Percentiles rank a stretch among this genome's conserved stretches.
Evolutionary conservation across 1,284 basidiomycete genomes (phyloP).

Genomic region (Ceratobasidium sp.): DNA sequence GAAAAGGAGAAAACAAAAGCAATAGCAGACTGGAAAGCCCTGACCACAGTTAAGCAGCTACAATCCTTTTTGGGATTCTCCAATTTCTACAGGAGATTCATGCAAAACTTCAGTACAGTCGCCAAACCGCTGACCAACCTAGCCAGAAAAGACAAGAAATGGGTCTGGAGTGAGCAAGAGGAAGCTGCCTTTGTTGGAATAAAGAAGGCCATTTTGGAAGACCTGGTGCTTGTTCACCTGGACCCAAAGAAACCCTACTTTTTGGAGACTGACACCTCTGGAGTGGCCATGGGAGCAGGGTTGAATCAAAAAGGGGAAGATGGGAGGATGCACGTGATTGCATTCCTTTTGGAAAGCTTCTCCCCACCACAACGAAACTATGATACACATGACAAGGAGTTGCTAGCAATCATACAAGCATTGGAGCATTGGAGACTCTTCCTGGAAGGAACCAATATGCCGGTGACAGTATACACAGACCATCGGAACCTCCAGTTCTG

Average conservation of each 20-base stretch:
- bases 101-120: conserved; percentile 53
- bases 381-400: too few species aligned
- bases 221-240: neutral
- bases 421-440: conserved; percentile 51
- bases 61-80: conserved; percentile 56
- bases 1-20: conserved; percentile 59
- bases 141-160: conserved; percentile 49
- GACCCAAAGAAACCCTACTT: too few species aligned
- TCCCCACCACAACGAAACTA: too few species aligned
- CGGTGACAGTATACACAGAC: conserved; percentile 33
- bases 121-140: conserved; percentile 53
- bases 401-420: neutral
- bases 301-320: too few species aligned
- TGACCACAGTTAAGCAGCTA: conserved; percentile 57
- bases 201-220: conserved; percentile 51
- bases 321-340: too few species aligned
- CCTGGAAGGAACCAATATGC: conserved; percentile 47
- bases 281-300: too few species aligned
- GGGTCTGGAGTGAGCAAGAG: conserved; percentile 45
- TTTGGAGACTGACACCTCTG: too few species aligned
- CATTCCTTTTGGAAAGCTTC: too few species aligned
- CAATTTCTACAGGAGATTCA: conserved; percentile 57
- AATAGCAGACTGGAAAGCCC: conserved; percentile 58
- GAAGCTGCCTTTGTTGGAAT: conserved; percentile 53
- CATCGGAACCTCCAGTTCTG: neutral